Conservation (phyloP, 2,329 filamentous ascomycete species). For the Blastomyces gilchristii region DNA sequence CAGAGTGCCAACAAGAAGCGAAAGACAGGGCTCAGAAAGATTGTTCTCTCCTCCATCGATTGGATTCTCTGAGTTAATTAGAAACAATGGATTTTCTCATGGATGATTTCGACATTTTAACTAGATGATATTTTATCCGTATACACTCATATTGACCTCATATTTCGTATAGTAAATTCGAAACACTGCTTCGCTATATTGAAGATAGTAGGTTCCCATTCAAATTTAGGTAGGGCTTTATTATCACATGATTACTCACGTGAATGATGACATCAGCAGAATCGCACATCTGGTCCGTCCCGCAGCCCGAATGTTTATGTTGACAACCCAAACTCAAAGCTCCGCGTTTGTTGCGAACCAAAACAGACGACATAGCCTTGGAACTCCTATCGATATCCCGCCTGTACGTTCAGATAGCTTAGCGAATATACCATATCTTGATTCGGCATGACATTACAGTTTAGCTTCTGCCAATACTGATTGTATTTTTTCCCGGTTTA, state of each 20-base stretch:
- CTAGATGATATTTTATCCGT: neutral
- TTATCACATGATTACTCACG: neutral
- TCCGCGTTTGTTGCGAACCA: neutral
- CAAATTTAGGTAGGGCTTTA: neutral
- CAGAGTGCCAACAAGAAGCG: neutral
- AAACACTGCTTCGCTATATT: too few species aligned
- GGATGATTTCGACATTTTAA: neutral
- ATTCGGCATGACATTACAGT: neutral
- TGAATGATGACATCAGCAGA: slow-evolving; percentile 1
- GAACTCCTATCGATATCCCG: slow-evolving; percentile 6
- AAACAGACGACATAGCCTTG: slow-evolving; percentile 7
- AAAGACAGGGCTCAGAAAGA: neutral
- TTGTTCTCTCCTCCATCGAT: neutral
- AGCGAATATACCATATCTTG: slow-evolving; percentile 4
- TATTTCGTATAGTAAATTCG: neutral
- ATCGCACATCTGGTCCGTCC: slow-evolving; percentile 19
- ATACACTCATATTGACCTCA: neutral
- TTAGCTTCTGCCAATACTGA: slow-evolving; percentile 17
- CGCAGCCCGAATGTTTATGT: slow-evolving; percentile 32
- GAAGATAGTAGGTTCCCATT: too few species aligned
- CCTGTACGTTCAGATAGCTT: slow-evolving; percentile 3
- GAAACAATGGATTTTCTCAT: neutral
- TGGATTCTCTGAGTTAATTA: neutral
- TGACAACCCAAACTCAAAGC: slow-evolving; percentile 18
- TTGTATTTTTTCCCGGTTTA: slow-evolving; percentile 15